phyloP scores from a whole-genome alignment of 2,329 filamentous ascomycete species.

The Xylaria sp. region DNA sequence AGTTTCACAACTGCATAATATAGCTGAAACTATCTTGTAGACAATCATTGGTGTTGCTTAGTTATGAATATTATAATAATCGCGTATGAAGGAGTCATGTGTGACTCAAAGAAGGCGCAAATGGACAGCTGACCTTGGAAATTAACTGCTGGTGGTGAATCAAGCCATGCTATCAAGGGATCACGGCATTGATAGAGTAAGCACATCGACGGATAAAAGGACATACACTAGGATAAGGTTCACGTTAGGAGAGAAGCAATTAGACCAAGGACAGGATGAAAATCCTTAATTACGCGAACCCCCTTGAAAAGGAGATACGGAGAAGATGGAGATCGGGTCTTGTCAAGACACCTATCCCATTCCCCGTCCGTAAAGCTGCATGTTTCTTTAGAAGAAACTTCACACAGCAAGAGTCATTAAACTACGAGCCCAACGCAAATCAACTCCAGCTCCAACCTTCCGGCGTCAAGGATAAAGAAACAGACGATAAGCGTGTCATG shows the following conservation, averaged over 20 bases:
- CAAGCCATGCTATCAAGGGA: too few species aligned
- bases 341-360: slow-evolving; percentile 7
- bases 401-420: slow-evolving; percentile 26
- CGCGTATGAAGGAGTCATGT: neutral
- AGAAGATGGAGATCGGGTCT: slow-evolving; percentile 10
- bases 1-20: neutral
- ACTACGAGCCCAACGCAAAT: slow-evolving; percentile 21
- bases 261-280: neutral
- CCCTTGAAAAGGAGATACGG: slow-evolving; percentile 22
- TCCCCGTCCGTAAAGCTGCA: slow-evolving; percentile 6
- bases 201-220: neutral
- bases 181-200: neutral
- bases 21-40: neutral
- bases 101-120: neutral
- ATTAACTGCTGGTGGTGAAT: neutral
- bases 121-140: neutral
- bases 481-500: slow-evolving; percentile 41
- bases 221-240: neutral
- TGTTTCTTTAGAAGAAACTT: slow-evolving; percentile 12
- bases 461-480: slow-evolving; percentile 34
- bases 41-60: neutral
- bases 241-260: slow-evolving; percentile 2
- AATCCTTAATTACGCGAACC: slow-evolving; percentile 22
- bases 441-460: slow-evolving; percentile 30
- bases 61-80: neutral